Evolutionary conservation across 1,284 basidiomycete species (phyloP).

Genomic region (Lentinula novae-zelandiae): DNA sequence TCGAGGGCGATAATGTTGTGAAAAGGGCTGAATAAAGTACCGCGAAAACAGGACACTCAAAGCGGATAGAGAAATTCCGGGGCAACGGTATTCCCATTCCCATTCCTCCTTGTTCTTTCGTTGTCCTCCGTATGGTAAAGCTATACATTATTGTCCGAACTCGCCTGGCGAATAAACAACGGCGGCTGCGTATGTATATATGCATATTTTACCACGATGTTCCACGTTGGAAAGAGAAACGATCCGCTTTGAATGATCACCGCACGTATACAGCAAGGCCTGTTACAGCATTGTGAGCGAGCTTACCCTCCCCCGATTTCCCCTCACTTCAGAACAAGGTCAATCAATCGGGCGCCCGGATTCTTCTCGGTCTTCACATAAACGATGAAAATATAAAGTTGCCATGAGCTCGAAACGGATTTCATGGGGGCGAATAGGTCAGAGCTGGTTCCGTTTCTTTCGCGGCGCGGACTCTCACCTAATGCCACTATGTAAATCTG

Average conservation of each 20-base stretch:
- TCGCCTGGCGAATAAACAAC: background rate
- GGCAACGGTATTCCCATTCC: background rate
- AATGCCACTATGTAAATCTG: background rate
- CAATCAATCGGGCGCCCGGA: no score
- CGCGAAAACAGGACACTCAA: background rate
- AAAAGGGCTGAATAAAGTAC: background rate
- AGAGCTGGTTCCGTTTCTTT: background rate
- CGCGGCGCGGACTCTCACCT: background rate
- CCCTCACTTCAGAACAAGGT: background rate
- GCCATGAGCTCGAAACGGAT: background rate
- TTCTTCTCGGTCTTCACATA: background rate
- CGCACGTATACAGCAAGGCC: constrained; percentile 4
- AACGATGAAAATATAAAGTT: no score
- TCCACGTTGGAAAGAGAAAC: background rate
- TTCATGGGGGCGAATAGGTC: background rate
- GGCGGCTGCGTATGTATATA: background rate
- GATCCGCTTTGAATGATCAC: constrained; percentile 1
- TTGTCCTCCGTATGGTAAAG: background rate
- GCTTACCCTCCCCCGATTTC: no score
- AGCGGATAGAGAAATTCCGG: background rate
- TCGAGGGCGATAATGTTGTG: background rate
- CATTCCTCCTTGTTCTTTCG: background rate
- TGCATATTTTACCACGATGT: background rate
- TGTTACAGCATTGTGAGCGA: background rate
- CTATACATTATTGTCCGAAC: background rate